Conservation (phyloP, 2,329 filamentous ascomycete genomes). For the Zymoseptoria passerinii region DNA sequence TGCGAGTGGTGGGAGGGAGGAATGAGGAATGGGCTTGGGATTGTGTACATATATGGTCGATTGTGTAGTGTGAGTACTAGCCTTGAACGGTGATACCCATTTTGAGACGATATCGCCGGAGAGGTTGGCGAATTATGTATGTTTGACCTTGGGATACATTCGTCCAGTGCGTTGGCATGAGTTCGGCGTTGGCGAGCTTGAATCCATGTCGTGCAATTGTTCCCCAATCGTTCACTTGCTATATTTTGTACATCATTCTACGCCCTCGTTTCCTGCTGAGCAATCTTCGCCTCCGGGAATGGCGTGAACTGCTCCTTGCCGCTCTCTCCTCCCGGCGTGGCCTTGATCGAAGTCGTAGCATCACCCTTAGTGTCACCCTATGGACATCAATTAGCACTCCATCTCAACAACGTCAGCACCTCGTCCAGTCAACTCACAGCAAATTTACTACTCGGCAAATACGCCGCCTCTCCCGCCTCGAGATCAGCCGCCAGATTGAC, state of each 20-base stretch:
- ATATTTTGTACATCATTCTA: no score
- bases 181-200: no score
- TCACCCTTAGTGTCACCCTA: not conserved
- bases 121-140: no score
- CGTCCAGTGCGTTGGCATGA: no score
- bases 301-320: not conserved
- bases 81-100: not conserved
- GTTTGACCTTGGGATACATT: no score
- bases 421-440: not conserved
- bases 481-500: constrained; percentile 47
- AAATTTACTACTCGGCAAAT: constrained; percentile 14
- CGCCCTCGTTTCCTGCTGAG: not conserved
- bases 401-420: not conserved
- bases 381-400: no score
- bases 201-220: no score
- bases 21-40: not conserved
- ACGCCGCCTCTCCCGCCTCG: constrained; percentile 23
- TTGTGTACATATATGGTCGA: not conserved
- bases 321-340: not conserved
- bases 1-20: not conserved
- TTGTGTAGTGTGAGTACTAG: not conserved
- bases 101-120: not conserved
- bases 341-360: not conserved
- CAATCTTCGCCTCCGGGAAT: not conserved
- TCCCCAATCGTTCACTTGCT: no score